A percentile compares a stretch with the other conserved stretches of the same genome.
Evolutionary conservation across 495 filamentous ascomycete species (phyloP).

Genomic region (Lindgomyces ingoldianus): DNA sequence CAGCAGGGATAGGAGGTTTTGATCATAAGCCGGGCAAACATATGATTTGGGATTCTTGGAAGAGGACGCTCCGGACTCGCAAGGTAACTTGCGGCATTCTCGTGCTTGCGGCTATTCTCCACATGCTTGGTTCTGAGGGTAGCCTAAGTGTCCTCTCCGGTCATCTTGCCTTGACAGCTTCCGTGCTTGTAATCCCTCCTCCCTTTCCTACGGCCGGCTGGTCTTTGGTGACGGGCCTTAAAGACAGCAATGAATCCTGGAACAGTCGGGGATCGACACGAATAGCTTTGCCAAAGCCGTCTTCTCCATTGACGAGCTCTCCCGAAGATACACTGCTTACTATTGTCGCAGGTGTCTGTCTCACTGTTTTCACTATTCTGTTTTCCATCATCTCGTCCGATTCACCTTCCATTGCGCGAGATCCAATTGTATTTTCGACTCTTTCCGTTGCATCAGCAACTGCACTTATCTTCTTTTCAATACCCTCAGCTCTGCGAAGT

Average conservation of each 20-base stretch:
- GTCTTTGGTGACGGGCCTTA: conserved; percentile 20
- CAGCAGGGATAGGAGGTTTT: conserved; percentile 44
- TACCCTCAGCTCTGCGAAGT: conserved; percentile 36
- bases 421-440: conserved; percentile 36
- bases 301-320: conserved; percentile 31
- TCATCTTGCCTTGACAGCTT: conserved; percentile 26
- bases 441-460: conserved; percentile 38
- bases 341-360: conserved; percentile 36
- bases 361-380: conserved; percentile 36
- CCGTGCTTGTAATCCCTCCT: conserved; percentile 31
- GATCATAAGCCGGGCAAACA: conserved; percentile 35
- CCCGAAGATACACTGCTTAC: conserved; percentile 41
- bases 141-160: not conserved
- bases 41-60: conserved; percentile 35
- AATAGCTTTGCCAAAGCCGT: conserved; percentile 26
- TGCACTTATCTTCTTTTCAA: conserved; percentile 37
- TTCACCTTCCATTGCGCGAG: conserved; percentile 24
- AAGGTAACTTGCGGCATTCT: conserved; percentile 39
- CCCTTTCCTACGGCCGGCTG: conserved; percentile 35
- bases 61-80: conserved; percentile 38
- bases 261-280: conserved; percentile 3
- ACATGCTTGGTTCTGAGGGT: conserved; percentile 21
- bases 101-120: conserved; percentile 18
- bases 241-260: conserved; percentile 2
- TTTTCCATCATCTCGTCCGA: conserved; percentile 32